phyloP scores from a whole-genome alignment of 1,284 basidiomycete genomes.

The Ustilago bromivora region DNA sequence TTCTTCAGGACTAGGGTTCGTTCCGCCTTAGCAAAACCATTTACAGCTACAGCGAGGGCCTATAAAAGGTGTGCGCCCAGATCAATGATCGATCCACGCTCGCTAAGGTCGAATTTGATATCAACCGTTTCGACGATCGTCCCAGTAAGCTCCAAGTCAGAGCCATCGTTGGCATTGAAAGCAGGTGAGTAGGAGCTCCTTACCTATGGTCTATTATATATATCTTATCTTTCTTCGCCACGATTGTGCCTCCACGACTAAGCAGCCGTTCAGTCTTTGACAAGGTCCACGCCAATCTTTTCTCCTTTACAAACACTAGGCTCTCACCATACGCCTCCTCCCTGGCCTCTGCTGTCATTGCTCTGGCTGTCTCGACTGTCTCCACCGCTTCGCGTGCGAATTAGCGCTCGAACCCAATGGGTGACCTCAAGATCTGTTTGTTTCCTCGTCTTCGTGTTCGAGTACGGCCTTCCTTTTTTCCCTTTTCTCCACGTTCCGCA shows the following conservation, averaged over 20 bases:
- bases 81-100: neutral
- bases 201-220: neutral
- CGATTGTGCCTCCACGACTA: neutral
- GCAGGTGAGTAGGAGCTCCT: too few species aligned
- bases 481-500: neutral
- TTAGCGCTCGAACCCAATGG: neutral
- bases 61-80: neutral
- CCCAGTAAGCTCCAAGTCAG: too few species aligned
- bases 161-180: too few species aligned
- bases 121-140: too few species aligned
- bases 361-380: neutral
- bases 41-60: too few species aligned
- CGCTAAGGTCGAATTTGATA: neutral
- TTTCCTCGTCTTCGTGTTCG: neutral
- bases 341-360: neutral
- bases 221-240: too few species aligned
- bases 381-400: neutral
- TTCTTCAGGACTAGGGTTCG: too few species aligned
- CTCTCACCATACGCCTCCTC: neutral
- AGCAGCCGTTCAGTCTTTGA: neutral
- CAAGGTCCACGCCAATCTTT: neutral
- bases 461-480: neutral
- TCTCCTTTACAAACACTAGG: neutral
- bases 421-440: neutral
- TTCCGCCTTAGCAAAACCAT: too few species aligned